Evolutionary conservation across 1,284 basidiomycete genomes (phyloP), one percentile per base, ranked within the genome.

Genomic region (Coniferiporia weirii): DNA sequence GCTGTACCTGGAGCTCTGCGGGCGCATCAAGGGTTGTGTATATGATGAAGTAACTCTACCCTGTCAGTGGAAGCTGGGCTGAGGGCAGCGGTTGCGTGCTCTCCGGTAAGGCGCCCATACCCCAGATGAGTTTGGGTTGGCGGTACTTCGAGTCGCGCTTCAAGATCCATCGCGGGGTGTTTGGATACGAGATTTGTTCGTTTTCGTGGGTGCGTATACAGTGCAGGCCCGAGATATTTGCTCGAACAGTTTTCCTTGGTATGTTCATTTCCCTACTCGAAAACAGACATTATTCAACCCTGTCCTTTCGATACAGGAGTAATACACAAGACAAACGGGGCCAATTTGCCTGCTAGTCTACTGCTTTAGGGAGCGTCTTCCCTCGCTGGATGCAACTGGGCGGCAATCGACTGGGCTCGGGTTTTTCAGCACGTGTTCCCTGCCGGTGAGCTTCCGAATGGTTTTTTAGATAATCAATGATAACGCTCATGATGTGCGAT

Each of bases 71-170:
- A 2, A 79, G 89, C 1, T 93, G 93, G 90, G 87, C 91, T 19
- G 94, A 96, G 72, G 91, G 95, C 71, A 94, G 96, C 64, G 83
- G 84, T n/a, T 96, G 96, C 69, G 91, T 97, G 85, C 94, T 94
- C 1, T 90, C 87, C 6, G 95, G 95, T 1, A 95, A 98, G 71
- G 90, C 90, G 0, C 81, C 98, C 4, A 81, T 89, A 17, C 80
- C 95, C 27, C 96, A 99, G 70, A 90, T 98, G 74, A 72, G 97
- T 45, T 93, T 91, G 66, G 96, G 96, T 0, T 96, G 98, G 73
- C 80, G 91, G 34, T 96, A 84, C 74, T 96, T 94, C 69, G 81
- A 92, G 71, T 83, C 81, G 19, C 81, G 88, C 61, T 98, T 98
- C 66, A 94, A 95, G 5, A 79, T 82, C 62, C 80, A 85, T 51